phyloP scores from a whole-genome alignment of 306 rosid species.

The Rosa lucieae region DNA sequence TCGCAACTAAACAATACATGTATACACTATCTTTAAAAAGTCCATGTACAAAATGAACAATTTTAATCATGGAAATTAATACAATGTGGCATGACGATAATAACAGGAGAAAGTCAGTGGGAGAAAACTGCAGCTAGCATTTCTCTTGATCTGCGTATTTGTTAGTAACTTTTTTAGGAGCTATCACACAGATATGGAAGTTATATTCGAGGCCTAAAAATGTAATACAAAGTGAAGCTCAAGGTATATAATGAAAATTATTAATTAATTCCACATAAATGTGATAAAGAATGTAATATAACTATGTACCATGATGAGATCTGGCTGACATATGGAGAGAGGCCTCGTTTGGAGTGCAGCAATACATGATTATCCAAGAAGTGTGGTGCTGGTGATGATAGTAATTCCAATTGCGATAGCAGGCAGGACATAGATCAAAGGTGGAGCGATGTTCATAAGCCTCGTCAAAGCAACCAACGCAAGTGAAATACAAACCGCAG shows the following conservation, averaged over 20 bases:
- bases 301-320: not conserved
- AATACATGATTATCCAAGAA: conserved; percentile 16
- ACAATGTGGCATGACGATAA: no score
- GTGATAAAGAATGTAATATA: not conserved
- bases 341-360: conserved; percentile 24
- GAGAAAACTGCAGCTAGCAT: no score
- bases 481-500: conserved; percentile 10
- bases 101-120: no score
- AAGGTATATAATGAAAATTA: not conserved
- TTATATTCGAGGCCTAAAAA: no score
- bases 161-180: no score
- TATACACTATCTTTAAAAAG: no score
- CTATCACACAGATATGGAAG: no score
- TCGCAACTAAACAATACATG: no score
- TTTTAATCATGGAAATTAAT: no score
- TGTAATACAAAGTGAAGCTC: not conserved
- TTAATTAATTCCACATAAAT: not conserved
- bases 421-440: conserved; percentile 1
- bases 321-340: conserved; percentile 3
- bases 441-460: not conserved
- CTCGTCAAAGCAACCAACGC: conserved; percentile 9
- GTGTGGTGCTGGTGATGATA: conserved; percentile 11
- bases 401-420: not conserved
- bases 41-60: no score
- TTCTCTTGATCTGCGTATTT: no score